Evolutionary conservation across 2,329 filamentous ascomycete species (phyloP).

Genomic region (Taxawa tesnikishii): DNA sequence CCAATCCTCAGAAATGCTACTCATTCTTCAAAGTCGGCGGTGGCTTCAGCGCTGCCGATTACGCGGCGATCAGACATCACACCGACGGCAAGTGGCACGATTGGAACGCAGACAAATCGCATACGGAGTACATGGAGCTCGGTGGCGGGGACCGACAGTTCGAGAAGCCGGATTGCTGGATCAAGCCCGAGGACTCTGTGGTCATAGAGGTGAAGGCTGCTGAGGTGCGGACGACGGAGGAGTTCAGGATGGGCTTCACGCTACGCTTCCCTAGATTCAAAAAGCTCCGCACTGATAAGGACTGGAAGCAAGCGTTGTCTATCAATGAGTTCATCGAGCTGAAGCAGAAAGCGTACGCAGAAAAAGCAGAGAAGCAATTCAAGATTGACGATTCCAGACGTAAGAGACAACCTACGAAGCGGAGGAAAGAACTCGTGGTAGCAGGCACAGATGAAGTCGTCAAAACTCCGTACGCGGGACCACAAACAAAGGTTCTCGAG

Average conservation of each 20-base stretch:
- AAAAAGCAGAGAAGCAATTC: constrained; percentile 60
- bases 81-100: constrained; percentile 87
- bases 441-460: constrained; percentile 51
- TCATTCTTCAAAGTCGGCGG: constrained; percentile 99
- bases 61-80: constrained; percentile 65
- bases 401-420: constrained; percentile 45
- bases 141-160: constrained; percentile 63
- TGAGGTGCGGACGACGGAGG: constrained; percentile 59
- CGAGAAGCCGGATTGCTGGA: constrained; percentile 86
- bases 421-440: constrained; percentile 60
- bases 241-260: constrained; percentile 66
- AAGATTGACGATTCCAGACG: constrained; percentile 57
- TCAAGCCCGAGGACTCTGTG: constrained; percentile 74
- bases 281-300: constrained; percentile 65
- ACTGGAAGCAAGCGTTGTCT: constrained; percentile 70
- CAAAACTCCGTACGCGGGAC: constrained; percentile 41
- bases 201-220: constrained; percentile 85
- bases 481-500: constrained; percentile 55
- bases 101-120: constrained; percentile 70
- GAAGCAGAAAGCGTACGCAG: constrained; percentile 55
- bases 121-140: constrained; percentile 66
- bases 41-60: constrained; percentile 76
- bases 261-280: constrained; percentile 88
- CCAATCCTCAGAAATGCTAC: constrained; percentile 61
- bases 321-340: constrained; percentile 66